Evolutionary conservation across 1,284 basidiomycete species (phyloP).

Genomic region (Vanrija pseudolonga): DNA sequence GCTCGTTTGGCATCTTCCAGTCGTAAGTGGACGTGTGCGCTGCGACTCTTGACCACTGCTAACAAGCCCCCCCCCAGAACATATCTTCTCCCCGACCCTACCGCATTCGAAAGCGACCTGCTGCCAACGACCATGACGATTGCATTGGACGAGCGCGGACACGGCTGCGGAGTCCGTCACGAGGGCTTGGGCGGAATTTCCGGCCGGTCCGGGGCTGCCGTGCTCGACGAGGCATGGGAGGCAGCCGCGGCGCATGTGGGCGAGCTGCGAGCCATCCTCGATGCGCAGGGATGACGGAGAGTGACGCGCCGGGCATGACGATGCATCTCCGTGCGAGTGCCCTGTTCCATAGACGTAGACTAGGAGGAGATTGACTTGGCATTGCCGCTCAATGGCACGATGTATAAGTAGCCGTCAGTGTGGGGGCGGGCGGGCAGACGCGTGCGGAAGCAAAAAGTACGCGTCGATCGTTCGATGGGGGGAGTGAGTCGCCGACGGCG

Average conservation of each 20-base stretch:
- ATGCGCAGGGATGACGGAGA: not conserved
- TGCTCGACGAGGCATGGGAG: constrained; percentile 38
- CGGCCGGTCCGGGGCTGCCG: constrained; percentile 33
- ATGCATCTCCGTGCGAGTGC: no score
- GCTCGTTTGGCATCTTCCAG: constrained; percentile 79
- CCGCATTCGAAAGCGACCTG: constrained; percentile 83
- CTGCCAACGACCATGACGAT: constrained; percentile 67
- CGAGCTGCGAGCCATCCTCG: constrained; percentile 23
- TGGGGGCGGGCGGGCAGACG: no score
- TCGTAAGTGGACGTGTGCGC: constrained; percentile 54
- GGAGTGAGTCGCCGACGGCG: no score
- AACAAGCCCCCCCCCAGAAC: constrained; percentile 46
- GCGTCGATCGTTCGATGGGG: no score
- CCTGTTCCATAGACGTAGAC: no score
- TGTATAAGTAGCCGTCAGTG: no score
- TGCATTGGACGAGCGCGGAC: constrained; percentile 58
- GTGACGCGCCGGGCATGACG: no score
- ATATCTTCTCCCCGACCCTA: constrained; percentile 73
- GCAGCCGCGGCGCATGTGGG: constrained; percentile 32
- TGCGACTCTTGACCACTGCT: not conserved
- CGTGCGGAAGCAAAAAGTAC: no score
- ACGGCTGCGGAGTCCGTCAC: constrained; percentile 53
- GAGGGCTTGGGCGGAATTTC: constrained; percentile 61
- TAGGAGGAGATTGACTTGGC: no score
- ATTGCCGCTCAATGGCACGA: no score